Evolutionary conservation across 805 yeast genomes (phyloP).

Genomic region (Lipomyces lipofer): DNA sequence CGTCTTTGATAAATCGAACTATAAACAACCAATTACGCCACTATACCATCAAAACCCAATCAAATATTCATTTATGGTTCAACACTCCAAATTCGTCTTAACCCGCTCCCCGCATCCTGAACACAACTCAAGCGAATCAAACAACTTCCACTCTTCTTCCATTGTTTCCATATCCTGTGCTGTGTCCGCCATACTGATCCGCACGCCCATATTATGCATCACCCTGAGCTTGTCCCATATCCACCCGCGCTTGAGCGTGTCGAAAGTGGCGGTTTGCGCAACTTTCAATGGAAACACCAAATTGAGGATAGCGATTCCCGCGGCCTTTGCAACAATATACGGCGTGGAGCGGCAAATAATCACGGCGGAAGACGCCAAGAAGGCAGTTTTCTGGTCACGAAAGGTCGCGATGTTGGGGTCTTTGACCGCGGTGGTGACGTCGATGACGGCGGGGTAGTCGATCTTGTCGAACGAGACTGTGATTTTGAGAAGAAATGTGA

Average conservation of each 20-base stretch:
- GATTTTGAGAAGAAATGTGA: slow-evolving; percentile 5
- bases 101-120: slow-evolving; percentile 15
- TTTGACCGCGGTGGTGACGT: not conserved
- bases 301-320: not conserved
- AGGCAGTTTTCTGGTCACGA: not conserved
- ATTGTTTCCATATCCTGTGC: not conserved
- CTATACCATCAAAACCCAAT: too few species aligned
- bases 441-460: not conserved
- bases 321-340: not conserved
- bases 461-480: not conserved
- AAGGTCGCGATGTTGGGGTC: not conserved
- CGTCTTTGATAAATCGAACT: too few species aligned
- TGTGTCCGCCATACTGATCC: not conserved
- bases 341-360: slow-evolving; percentile 7
- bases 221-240: slow-evolving; percentile 4
- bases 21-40: too few species aligned
- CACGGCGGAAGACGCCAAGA: not conserved
- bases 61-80: too few species aligned
- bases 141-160: slow-evolving; percentile 5
- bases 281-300: slow-evolving; percentile 3
- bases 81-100: too few species aligned
- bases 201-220: slow-evolving; percentile 4
- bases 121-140: slow-evolving; percentile 1
- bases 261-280: not conserved
- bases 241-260: slow-evolving; percentile 13